phyloP scores from a whole-genome alignment of 495 filamentous ascomycete species.

The Copromyces sp. region DNA sequence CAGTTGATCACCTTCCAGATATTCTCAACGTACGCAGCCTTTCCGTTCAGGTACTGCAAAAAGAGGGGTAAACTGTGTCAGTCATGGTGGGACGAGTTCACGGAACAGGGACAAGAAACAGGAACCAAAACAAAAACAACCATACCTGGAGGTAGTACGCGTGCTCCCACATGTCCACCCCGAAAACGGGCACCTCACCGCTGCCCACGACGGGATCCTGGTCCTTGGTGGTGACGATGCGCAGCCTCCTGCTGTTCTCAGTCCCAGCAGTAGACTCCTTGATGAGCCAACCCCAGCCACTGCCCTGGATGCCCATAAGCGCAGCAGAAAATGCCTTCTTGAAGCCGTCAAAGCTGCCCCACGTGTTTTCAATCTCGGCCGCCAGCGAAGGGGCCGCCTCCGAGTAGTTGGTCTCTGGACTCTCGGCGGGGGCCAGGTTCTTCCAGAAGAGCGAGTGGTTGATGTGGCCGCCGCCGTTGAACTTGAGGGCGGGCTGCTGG shows the following conservation, averaged over 20 bases:
- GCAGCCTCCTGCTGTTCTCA: slow-evolving; percentile 58
- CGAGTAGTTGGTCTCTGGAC: slow-evolving; percentile 50
- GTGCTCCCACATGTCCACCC: slow-evolving; percentile 93
- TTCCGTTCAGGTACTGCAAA: slow-evolving; percentile 81
- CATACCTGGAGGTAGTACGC: slow-evolving; percentile 65
- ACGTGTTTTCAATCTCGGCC: slow-evolving; percentile 51
- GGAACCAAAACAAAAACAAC: slow-evolving; percentile 57
- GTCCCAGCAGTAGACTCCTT: slow-evolving; percentile 49
- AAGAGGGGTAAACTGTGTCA: neutral
- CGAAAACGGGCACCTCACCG: slow-evolving; percentile 75
- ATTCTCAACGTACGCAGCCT: slow-evolving; percentile 91
- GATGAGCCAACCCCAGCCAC: slow-evolving; percentile 85
- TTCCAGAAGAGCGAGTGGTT: slow-evolving; percentile 94
- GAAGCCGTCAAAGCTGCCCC: slow-evolving; percentile 60
- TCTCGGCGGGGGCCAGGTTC: slow-evolving; percentile 66
- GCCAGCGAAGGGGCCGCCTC: slow-evolving; percentile 48
- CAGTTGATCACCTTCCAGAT: slow-evolving; percentile 98
- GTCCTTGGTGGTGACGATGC: slow-evolving; percentile 75
- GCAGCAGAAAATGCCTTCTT: slow-evolving; percentile 69
- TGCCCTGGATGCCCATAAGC: slow-evolving; percentile 44
- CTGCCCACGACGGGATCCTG: slow-evolving; percentile 90
- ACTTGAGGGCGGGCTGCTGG: slow-evolving; percentile 72
- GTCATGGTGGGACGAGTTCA: slow-evolving; percentile 3
- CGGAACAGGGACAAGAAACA: slow-evolving; percentile 44
- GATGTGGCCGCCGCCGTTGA: slow-evolving; percentile 86